A percentile compares a stretch with the other conserved stretches of the same genome.
Evolutionary conservation across 371 early-diverging fungal genomes (phyloP).

Genomic region (Mucor piriformis): DNA sequence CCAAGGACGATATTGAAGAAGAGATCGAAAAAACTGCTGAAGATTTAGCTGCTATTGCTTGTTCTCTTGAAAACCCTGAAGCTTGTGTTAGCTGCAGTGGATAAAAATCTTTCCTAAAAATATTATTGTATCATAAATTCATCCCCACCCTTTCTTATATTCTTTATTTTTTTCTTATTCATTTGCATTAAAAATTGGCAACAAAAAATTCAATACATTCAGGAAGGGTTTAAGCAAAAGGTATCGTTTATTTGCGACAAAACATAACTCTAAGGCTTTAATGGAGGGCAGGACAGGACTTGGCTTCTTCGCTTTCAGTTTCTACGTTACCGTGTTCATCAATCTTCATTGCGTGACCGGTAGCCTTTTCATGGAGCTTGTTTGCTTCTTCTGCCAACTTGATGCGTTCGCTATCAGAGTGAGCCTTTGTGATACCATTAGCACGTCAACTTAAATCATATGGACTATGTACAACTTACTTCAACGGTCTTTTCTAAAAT

Average conservation of each 20-base stretch:
- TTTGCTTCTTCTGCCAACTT: conserved; percentile 26
- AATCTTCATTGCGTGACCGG: conserved; percentile 35
- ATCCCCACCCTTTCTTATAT: not conserved
- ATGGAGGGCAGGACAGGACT: conserved; percentile 29
- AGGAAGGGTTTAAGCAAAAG: not conserved
- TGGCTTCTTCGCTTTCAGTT: conserved; percentile 25
- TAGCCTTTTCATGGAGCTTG: conserved; percentile 24
- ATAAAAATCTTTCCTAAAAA: conserved; percentile 35
- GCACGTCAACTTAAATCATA: not conserved
- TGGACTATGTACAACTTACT: not conserved
- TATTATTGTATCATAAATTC: conserved; percentile 1
- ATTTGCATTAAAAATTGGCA: conserved; percentile 5
- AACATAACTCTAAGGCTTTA: not conserved
- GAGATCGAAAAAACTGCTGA: conserved; percentile 30
- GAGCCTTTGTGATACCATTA: conserved; percentile 4
- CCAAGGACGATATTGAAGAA: conserved; percentile 29
- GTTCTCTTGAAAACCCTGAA: conserved; percentile 86
- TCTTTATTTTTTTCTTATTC: not conserved
- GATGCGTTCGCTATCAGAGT: conserved; percentile 22
- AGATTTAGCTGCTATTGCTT: conserved; percentile 57
- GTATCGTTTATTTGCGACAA: not conserved
- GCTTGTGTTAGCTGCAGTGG: conserved; percentile 91
- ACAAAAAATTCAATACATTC: not conserved
- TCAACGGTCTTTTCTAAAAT: conserved; percentile 2
- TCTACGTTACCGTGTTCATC: conserved; percentile 32